These are phyloP conservation scores for Phoma herbarum DNA, from an alignment of 2,329 filamentous ascomycete species.

Conservation along the genomic window DNA sequence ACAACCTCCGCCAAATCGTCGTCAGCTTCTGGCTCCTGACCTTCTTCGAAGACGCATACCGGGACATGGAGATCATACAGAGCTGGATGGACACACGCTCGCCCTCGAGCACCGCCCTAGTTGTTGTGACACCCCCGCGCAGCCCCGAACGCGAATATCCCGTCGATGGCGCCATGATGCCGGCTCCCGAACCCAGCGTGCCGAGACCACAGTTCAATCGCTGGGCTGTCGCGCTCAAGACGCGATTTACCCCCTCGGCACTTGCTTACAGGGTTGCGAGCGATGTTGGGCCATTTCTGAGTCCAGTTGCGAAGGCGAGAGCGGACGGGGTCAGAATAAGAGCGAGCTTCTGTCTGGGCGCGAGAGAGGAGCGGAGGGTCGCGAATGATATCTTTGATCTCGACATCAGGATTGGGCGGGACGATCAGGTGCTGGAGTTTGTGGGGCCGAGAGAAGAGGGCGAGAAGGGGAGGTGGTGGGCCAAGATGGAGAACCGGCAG, in stretches of 20 bases:
- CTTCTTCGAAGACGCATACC: conserved; percentile 48
- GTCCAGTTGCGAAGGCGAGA: conserved; percentile 52
- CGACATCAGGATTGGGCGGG: conserved; percentile 53
- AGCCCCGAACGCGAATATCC: conserved; percentile 33
- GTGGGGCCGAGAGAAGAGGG: conserved; percentile 56
- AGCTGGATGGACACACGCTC: conserved; percentile 56
- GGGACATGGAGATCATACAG: conserved; percentile 55
- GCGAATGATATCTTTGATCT: conserved; percentile 57
- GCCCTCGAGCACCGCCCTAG: conserved; percentile 51
- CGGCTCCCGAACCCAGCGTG: conserved; percentile 26
- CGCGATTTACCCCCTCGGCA: conserved; percentile 51
- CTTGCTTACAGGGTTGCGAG: conserved; percentile 53
- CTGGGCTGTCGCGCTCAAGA: conserved; percentile 55
- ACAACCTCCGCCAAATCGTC: conserved; percentile 54
- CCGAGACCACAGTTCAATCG: conserved; percentile 45
- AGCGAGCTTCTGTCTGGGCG: conserved; percentile 57
- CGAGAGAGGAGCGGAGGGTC: conserved; percentile 30
- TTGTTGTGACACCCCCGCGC: conserved; percentile 43
- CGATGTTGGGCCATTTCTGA: conserved; percentile 54
- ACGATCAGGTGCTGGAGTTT: conserved; percentile 53
- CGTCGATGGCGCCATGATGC: conserved; percentile 42
- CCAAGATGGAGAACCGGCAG: conserved; percentile 54
- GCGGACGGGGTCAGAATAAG: conserved; percentile 55
- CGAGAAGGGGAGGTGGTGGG: conserved; percentile 52
- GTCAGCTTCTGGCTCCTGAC: conserved; percentile 56